phyloP scores from a whole-genome alignment of 176 grass and related monocot genomes.

The Carex pumila region DNA sequence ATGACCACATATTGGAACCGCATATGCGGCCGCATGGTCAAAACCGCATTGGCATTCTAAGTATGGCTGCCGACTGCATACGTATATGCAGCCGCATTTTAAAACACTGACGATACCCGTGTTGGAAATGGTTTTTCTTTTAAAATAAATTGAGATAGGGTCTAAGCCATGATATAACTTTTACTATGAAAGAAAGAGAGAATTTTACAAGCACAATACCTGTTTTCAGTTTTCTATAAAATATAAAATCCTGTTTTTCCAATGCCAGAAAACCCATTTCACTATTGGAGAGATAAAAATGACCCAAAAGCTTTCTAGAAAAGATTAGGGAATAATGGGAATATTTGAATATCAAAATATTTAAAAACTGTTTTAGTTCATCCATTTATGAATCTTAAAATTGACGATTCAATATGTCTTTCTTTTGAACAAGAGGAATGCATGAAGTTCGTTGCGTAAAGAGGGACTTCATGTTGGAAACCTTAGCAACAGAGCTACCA shows the following conservation, averaged over 20 bases:
- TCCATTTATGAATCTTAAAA: not conserved
- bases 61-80: too few species aligned
- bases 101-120: too few species aligned
- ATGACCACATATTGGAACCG: too few species aligned
- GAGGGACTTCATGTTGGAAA: constrained; percentile 45
- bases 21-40: too few species aligned
- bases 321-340: not conserved
- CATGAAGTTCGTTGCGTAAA: constrained; percentile 45
- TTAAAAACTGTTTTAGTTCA: not conserved
- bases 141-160: not conserved
- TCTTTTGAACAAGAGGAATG: constrained; percentile 24
- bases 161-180: not conserved
- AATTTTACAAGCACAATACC: not conserved
- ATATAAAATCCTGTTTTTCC: not conserved
- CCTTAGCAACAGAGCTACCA: constrained; percentile 48
- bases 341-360: not conserved
- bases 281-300: not conserved
- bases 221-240: not conserved
- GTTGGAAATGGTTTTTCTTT: not conserved
- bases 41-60: too few species aligned
- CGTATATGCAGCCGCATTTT: too few species aligned
- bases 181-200: not conserved
- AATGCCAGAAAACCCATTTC: not conserved
- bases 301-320: not conserved
- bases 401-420: not conserved